Base-by-base conservation (phyloP, 306 rosid species). In the Quercus robur region DNA sequence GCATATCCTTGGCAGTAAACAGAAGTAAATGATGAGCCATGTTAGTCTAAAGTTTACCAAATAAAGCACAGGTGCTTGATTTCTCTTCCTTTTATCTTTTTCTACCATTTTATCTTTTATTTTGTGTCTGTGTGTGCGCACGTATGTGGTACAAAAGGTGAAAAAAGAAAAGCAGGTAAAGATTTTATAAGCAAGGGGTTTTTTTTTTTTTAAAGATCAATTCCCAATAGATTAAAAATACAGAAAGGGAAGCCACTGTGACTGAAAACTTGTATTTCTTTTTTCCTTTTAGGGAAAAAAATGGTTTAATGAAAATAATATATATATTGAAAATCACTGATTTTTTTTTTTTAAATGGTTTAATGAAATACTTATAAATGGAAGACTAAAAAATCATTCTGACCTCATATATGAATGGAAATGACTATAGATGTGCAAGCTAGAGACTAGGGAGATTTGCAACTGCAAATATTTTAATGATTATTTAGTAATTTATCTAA, bases 401-500 rank as follows among this genome's bases (percentile, higher is more conserved):
- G 2, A 18, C n/a, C 49, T 9, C 72, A 38, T 19, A 68, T 68
- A 9, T 4, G 52, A 68, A 33, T 1, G 26, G 17, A 33, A 35
- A 68, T 19, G 7, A n/a, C 51, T 68, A 19, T 19, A 4, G 28
- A 35, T 33, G 72, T 18, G 38, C 52, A 59, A 46, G 61, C 31
- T 56, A 25, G 77, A 18, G 71, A 41, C 46, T 8, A 8, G 46
- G 70, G 58, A 70, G 55, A 70, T 19, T 56, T 18, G 17, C 38
- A 23, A 68, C 69, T 68, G 75, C 61, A 78, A 75, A 31, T 63
- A 80, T 74, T 18, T 3, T 55, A 28, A 71, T 18, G 26, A 49
- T 79, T 72, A 75, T 81, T 79, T 75, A 56, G 28, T 56, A 33
- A 56, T 62, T 74, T 46, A 20, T 84, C 83, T 88, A 89, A 69